Evolutionary conservation across 139 green algal genomes (phyloP).

Genomic region (Prasinococcaceae sp.): DNA sequence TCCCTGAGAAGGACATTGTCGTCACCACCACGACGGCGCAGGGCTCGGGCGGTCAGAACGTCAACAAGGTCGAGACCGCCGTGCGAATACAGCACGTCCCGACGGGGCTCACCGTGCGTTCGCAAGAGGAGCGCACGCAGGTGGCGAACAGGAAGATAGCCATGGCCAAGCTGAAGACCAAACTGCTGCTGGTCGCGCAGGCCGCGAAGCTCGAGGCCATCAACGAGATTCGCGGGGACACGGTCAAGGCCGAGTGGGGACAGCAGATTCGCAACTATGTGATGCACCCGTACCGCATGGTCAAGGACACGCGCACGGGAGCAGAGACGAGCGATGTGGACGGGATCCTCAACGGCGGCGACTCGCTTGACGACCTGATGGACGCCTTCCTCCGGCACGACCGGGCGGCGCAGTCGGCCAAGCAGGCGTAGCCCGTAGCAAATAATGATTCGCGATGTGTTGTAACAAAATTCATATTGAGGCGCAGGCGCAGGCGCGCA

Average conservation of each 20-base stretch:
- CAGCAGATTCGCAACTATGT: conserved; percentile 97
- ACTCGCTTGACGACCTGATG: conserved; percentile 12
- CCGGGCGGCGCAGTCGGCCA: no score
- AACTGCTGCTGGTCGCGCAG: conserved; percentile 66
- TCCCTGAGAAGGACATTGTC: conserved; percentile 76
- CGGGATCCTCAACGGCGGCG: conserved; percentile 53
- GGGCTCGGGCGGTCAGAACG: conserved; percentile 67
- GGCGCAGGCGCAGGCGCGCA: no score
- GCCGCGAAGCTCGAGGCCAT: conserved; percentile 59
- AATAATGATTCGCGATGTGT: no score
- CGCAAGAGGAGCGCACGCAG: conserved; percentile 52
- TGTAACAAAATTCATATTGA: no score
- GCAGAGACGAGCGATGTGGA: no score
- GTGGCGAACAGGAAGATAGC: conserved; percentile 36
- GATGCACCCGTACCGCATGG: conserved; percentile 89
- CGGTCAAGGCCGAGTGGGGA: conserved; percentile 86
- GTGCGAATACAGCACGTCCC: conserved; percentile 81
- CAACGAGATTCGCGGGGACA: conserved; percentile 74
- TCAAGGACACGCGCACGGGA: conserved; percentile 73
- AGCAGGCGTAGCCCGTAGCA: no score
- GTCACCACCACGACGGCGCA: conserved; percentile 59
- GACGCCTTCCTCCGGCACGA: conserved; percentile 14
- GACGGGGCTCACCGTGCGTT: conserved; percentile 60
- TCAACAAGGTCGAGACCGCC: conserved; percentile 94
- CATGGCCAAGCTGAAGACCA: conserved; percentile 26